A percentile compares a stretch with the other conserved stretches of the same genome.
These are phyloP conservation scores for Globisporangium carolinianum DNA, from an alignment of 352 stramenopile genomes.

Conservation along the genomic window DNA sequence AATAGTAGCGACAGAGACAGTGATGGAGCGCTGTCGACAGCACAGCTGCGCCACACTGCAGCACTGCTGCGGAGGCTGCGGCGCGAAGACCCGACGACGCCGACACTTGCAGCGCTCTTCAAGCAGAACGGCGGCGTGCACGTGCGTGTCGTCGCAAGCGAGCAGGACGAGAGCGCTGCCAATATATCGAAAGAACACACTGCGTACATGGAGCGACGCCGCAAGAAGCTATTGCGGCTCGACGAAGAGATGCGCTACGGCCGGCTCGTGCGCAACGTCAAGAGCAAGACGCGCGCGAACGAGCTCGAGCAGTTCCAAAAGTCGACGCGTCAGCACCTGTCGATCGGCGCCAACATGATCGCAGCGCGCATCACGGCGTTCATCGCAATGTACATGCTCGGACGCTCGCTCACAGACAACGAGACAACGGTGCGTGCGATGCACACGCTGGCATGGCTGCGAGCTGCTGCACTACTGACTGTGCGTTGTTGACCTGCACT, in stretches of 20 bases:
- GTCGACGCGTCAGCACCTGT: conserved; percentile 70
- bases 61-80: conserved; percentile 5
- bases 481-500: too few relatives aligned
- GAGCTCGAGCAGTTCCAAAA: conserved; percentile 59
- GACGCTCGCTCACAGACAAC: conserved; percentile 53
- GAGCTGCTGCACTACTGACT: too few relatives aligned
- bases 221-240: conserved; percentile 56
- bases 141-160: not conserved
- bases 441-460: too few relatives aligned
- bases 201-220: conserved; percentile 41
- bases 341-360: conserved; percentile 82
- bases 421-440: conserved; percentile 55
- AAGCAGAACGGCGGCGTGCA: conserved; percentile 2
- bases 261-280: conserved; percentile 66
- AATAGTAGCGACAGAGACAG: not conserved
- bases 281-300: conserved; percentile 27
- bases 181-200: conserved; percentile 5
- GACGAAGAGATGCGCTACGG: conserved; percentile 80
- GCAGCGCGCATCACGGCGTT: conserved; percentile 76
- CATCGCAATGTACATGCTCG: conserved; percentile 71
- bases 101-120: conserved; percentile 9
- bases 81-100: conserved; percentile 1
- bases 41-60: conserved; percentile 7
- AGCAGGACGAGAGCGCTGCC: not conserved
- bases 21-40: not conserved